A percentile compares a stretch with the other conserved stretches of the same genome.
These are phyloP conservation scores for Conoideocrella luteorostrata DNA, from an alignment of 2,329 filamentous ascomycete genomes.

Conservation along the genomic window DNA sequence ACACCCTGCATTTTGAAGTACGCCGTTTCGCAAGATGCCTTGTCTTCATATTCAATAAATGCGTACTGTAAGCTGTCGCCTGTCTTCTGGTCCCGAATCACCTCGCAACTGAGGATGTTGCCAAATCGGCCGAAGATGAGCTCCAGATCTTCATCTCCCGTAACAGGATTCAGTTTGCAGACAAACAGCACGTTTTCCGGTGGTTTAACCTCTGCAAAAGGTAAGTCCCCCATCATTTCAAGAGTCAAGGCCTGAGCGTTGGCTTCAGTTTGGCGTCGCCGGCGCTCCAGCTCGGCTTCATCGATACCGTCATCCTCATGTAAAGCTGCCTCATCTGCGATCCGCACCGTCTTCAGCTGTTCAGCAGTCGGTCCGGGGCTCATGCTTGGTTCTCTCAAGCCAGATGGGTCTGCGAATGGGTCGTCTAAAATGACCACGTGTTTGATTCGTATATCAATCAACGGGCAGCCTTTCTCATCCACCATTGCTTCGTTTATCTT, in stretches of 20 bases:
- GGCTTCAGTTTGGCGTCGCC: conserved; percentile 81
- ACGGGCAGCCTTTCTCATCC: conserved; percentile 76
- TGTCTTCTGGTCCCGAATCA: conserved; percentile 89
- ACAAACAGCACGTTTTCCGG: conserved; percentile 97
- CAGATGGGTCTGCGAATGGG: conserved; percentile 76
- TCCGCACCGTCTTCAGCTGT: conserved; percentile 85
- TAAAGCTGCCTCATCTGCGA: conserved; percentile 80
- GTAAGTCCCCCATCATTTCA: conserved; percentile 95
- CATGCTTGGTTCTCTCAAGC: conserved; percentile 66
- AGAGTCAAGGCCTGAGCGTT: conserved; percentile 89
- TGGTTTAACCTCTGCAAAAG: conserved; percentile 94
- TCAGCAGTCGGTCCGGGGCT: conserved; percentile 78
- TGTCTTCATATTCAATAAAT: conserved; percentile 94
- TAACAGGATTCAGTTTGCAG: conserved; percentile 97
- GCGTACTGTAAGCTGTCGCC: conserved; percentile 95
- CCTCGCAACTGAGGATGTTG: conserved; percentile 89
- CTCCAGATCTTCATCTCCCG: conserved; percentile 87
- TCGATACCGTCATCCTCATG: conserved; percentile 65
- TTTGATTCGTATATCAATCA: conserved; percentile 91
- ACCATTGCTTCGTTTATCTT: conserved; percentile 88
- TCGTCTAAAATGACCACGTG: conserved; percentile 91
- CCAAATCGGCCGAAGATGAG: conserved; percentile 97
- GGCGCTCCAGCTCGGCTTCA: conserved; percentile 72
- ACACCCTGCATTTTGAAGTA: conserved; percentile 99
- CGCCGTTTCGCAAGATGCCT: conserved; percentile 85